These are phyloP conservation scores for Paramecium sonneborni DNA, from an alignment of 73 alveolate genomes.

Conservation along the genomic window DNA sequence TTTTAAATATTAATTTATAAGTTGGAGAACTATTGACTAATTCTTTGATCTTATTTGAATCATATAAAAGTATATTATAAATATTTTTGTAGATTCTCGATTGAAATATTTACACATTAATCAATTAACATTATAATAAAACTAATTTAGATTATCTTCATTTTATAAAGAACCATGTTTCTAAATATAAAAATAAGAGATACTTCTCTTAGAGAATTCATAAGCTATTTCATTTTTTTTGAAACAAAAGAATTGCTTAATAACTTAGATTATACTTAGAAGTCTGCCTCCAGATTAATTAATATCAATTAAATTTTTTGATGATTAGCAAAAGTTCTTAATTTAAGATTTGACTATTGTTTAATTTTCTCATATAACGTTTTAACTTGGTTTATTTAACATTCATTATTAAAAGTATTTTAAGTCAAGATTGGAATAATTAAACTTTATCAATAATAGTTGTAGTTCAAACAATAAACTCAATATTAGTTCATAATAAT, in stretches of 20 bases:
- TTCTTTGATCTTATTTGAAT: background rate
- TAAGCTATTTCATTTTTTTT: background rate
- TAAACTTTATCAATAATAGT: background rate
- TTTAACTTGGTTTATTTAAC: background rate
- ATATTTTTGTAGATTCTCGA: background rate
- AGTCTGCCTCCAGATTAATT: background rate
- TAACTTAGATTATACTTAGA: background rate
- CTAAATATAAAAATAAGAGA: background rate
- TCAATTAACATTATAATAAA: background rate
- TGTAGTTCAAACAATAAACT: background rate
- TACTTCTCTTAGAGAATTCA: background rate
- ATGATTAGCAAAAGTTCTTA: background rate
- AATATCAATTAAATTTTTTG: background rate
- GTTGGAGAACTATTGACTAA: background rate
- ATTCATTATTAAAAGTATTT: background rate
- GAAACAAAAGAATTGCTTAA: background rate
- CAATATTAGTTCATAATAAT: background rate
- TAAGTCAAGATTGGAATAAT: background rate
- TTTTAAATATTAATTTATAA: background rate
- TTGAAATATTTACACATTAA: background rate
- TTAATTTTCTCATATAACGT: background rate
- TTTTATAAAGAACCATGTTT: background rate
- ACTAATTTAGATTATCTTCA: background rate
- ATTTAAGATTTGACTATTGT: background rate
- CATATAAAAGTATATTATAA: background rate